Conservation (phyloP, 2,329 filamentous ascomycete genomes). For the Sclerotinia subarctica region DNA sequence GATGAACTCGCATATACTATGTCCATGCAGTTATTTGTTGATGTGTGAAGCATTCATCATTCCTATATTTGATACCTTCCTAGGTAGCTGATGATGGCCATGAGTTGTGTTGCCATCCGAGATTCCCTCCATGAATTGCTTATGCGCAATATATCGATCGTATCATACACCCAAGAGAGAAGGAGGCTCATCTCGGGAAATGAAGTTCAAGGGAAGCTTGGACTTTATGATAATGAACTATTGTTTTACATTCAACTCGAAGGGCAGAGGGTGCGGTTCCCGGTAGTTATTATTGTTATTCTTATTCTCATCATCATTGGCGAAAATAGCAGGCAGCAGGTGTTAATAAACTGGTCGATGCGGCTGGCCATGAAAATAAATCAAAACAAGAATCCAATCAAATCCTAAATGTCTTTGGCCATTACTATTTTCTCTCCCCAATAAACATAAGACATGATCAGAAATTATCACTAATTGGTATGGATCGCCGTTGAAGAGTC, state of each 20-base stretch:
- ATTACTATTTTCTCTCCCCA: background rate
- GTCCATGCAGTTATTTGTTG: background rate
- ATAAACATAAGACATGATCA: constrained; percentile 11
- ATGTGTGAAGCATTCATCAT: no score
- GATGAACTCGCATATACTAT: constrained; percentile 3
- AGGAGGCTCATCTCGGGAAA: background rate
- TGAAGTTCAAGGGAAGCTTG: constrained; percentile 9
- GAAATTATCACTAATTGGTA: background rate
- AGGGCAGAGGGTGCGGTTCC: background rate
- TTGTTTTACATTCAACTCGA: constrained; percentile 8
- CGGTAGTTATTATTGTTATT: no score
- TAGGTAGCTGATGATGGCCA: background rate
- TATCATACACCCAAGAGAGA: background rate
- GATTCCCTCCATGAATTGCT: background rate
- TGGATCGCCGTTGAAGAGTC: constrained; percentile 4
- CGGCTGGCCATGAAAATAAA: background rate
- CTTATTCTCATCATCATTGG: background rate
- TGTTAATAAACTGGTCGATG: background rate
- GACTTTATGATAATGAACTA: constrained; percentile 1
- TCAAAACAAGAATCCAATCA: constrained; percentile 16
- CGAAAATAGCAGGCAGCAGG: background rate
- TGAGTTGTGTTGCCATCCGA: background rate
- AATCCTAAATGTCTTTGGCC: constrained; percentile 18
- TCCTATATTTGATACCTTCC: background rate
- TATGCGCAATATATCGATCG: background rate